Percentiles rank a stretch among this genome's conserved stretches.
Conservation (phyloP, 352 stramenopile genomes). For the Globisporangium cystogenes region DNA sequence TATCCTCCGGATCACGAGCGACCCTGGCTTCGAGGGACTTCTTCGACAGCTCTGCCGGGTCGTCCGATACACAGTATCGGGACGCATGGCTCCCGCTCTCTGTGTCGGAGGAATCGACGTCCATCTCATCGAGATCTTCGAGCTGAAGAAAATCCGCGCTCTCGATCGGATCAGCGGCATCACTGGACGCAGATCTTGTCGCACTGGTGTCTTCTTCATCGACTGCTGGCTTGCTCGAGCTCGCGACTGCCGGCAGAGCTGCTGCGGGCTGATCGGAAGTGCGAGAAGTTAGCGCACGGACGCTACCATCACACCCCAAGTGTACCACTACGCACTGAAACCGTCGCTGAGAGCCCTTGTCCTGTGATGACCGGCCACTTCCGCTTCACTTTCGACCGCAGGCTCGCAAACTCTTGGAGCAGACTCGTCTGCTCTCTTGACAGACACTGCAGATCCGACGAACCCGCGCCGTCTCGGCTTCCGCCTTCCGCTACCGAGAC, state of each 20-base stretch:
- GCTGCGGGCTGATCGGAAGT: neutral
- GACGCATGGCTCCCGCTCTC: neutral
- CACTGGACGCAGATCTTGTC: neutral
- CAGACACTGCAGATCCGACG: neutral
- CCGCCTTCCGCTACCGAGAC: neutral
- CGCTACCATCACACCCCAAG: neutral
- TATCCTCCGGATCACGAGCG: constrained; percentile 21
- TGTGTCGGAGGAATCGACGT: neutral
- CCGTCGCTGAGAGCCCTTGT: neutral
- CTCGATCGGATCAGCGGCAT: neutral
- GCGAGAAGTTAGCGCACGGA: neutral
- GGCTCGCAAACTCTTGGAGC: constrained; percentile 30
- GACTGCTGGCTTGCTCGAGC: neutral
- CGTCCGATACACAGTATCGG: constrained; percentile 31
- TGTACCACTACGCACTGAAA: neutral
- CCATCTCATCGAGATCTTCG: constrained; percentile 2
- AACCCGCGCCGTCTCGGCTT: neutral
- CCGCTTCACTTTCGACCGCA: constrained; percentile 22
- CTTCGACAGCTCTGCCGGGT: constrained; percentile 8
- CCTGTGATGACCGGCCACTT: constrained; percentile 46
- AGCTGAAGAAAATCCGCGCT: constrained; percentile 13
- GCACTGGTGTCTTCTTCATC: neutral
- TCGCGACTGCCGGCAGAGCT: neutral
- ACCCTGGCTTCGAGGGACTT: constrained; percentile 25
- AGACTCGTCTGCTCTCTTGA: constrained; percentile 26